A percentile compares a stretch with the other conserved stretches of the same genome.
Conservation (phyloP, 768 basidiomycete genomes). For the Trametopsis cervina region DNA sequence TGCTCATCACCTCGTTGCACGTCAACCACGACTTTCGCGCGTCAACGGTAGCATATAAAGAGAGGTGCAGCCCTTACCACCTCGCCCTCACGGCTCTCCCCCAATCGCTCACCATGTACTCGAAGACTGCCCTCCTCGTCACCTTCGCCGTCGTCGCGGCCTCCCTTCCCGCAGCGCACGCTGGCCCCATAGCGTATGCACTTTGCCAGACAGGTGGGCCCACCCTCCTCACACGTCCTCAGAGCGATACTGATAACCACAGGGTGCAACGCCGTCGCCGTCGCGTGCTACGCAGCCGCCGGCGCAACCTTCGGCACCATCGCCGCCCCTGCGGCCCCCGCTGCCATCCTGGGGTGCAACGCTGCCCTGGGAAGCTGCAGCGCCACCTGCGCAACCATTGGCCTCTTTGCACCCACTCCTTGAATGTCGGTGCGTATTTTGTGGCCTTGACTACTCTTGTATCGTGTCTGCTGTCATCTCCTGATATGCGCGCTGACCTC, state of each 20-base stretch:
- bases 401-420: constrained; percentile 32
- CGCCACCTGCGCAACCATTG: constrained; percentile 32
- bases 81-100: too few relatives aligned
- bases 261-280: constrained; percentile 32
- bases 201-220: constrained; percentile 36
- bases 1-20: too few relatives aligned
- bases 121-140: constrained; percentile 1
- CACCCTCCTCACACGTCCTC: neutral
- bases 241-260: neutral
- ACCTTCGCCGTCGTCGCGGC: constrained; percentile 2
- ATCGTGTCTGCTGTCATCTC: too few relatives aligned
- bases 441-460: too few relatives aligned
- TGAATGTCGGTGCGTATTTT: too few relatives aligned
- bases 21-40: too few relatives aligned
- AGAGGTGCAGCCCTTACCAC: too few relatives aligned
- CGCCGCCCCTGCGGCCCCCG: constrained; percentile 30
- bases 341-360: constrained; percentile 36
- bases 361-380: constrained; percentile 35
- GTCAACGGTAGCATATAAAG: too few relatives aligned
- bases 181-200: constrained; percentile 33
- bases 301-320: constrained; percentile 37
- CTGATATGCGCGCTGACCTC: too few relatives aligned
- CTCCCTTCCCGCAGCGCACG: too few relatives aligned
- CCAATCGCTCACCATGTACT: too few relatives aligned
- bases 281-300: constrained; percentile 38